phyloP scores from a whole-genome alignment of 2,329 filamentous ascomycete species.

The Bisporella sp. region DNA sequence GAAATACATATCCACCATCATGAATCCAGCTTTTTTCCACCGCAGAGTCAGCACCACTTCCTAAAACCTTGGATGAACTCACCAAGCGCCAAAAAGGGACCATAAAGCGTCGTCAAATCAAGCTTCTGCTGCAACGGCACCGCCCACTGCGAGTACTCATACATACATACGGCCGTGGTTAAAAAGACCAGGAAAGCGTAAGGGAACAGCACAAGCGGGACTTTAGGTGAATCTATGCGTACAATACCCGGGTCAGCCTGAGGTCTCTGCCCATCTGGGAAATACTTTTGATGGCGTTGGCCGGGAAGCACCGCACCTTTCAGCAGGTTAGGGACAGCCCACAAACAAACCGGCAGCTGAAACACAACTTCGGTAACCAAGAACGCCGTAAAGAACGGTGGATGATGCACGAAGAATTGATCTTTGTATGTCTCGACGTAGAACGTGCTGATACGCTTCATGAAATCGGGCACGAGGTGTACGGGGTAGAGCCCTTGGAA shows the following conservation, averaged over 20 bases:
- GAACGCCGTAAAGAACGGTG: constrained; percentile 52
- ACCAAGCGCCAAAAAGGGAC: constrained; percentile 50
- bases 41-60: background rate
- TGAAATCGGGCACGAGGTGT: constrained; percentile 40
- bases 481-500: constrained; percentile 51
- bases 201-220: constrained; percentile 53
- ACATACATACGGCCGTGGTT: constrained; percentile 56
- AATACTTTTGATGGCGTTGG: background rate
- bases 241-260: background rate
- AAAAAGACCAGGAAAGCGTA: constrained; percentile 53
- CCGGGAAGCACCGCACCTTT: constrained; percentile 31
- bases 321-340: constrained; percentile 49
- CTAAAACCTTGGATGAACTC: constrained; percentile 24
- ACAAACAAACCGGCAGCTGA: constrained; percentile 54
- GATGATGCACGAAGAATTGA: constrained; percentile 53
- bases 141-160: constrained; percentile 52
- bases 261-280: too few relatives aligned
- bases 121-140: constrained; percentile 38
- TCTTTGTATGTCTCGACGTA: constrained; percentile 57
- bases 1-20: constrained; percentile 35
- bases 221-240: constrained; percentile 42
- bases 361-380: constrained; percentile 52
- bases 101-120: constrained; percentile 44
- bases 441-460: constrained; percentile 42
- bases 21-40: constrained; percentile 29